A percentile compares a stretch with the other conserved stretches of the same genome.
phyloP scores from a whole-genome alignment of 1,284 basidiomycete genomes.

The Porodaedalea pini region DNA sequence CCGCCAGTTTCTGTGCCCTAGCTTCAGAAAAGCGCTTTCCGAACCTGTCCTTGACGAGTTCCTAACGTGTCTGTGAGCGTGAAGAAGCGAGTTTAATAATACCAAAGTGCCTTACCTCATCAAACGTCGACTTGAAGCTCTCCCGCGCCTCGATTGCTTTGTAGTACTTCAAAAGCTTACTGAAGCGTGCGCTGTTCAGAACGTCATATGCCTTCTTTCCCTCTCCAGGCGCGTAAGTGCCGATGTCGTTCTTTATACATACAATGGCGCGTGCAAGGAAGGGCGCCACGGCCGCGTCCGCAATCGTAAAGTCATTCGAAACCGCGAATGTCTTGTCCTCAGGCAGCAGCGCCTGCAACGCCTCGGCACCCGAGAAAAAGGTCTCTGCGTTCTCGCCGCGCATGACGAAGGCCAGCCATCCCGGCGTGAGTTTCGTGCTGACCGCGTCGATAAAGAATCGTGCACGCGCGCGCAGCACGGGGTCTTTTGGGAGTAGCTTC shows the following conservation, averaged over 20 bases:
- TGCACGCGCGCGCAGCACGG: constrained; percentile 49
- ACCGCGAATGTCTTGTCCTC: constrained; percentile 38
- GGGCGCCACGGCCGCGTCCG: constrained; percentile 33
- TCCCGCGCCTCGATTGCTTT: constrained; percentile 40
- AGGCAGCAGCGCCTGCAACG: constrained; percentile 42
- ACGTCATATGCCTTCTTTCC: constrained; percentile 41
- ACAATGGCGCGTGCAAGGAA: constrained; percentile 40
- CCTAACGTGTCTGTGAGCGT: background rate
- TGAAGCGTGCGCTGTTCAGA: constrained; percentile 38
- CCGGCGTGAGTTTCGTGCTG: constrained; percentile 41
- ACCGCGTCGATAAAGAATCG: constrained; percentile 59
- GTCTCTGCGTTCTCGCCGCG: constrained; percentile 41
- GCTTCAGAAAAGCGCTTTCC: background rate
- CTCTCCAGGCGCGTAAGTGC: constrained; percentile 34
- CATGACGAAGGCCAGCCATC: constrained; percentile 34
- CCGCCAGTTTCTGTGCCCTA: background rate
- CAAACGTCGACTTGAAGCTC: constrained; percentile 46
- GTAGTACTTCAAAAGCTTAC: constrained; percentile 41
- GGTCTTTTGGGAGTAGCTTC: constrained; percentile 48
- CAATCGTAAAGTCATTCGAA: constrained; percentile 40
- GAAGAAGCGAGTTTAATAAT: background rate
- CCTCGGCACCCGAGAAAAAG: constrained; percentile 39
- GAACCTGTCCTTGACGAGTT: background rate
- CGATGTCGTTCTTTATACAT: constrained; percentile 42
- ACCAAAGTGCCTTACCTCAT: constrained; percentile 30